phyloP scores from a whole-genome alignment of 345 rosid genomes.

The Erucastrum elatum region DNA sequence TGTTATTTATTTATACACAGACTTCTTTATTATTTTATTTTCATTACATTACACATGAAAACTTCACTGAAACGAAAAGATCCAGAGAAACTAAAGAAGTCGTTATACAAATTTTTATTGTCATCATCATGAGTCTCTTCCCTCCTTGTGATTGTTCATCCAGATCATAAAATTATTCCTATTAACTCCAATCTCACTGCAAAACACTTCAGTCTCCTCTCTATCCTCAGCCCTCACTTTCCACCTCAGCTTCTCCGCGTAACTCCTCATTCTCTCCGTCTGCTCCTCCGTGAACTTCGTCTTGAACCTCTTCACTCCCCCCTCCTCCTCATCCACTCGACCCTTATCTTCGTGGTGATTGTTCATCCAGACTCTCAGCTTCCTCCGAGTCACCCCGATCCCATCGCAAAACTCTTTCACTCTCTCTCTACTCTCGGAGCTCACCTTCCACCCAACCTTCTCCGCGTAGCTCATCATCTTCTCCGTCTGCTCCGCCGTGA shows the following conservation, averaged over 20 bases:
- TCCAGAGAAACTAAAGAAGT: no score
- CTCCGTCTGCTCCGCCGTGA: conserved; percentile 67
- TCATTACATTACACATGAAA: no score
- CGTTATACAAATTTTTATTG: no score
- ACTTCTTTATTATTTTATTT: no score
- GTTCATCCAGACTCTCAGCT: conserved; percentile 71
- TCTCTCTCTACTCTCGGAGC: conserved; percentile 45
- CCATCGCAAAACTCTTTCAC: conserved; percentile 60
- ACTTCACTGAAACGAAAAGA: no score
- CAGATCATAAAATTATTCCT: conserved; percentile 62
- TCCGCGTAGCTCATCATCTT: conserved; percentile 62
- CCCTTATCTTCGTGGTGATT: conserved; percentile 33
- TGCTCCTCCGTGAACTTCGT: conserved; percentile 70
- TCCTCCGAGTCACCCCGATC: conserved; percentile 52
- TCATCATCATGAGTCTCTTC: not conserved
- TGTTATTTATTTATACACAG: no score
- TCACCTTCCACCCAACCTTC: conserved; percentile 64
- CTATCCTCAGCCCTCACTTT: conserved; percentile 55
- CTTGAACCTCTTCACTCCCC: conserved; percentile 60
- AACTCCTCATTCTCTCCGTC: conserved; percentile 60
- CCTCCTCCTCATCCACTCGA: conserved; percentile 5
- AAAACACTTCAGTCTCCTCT: conserved; percentile 52
- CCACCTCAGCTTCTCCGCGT: conserved; percentile 70
- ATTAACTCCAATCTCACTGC: conserved; percentile 54
- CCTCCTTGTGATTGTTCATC: conserved; percentile 79